Conservation (phyloP, 768 basidiomycete genomes). For the Termitomyces sp. region DNA sequence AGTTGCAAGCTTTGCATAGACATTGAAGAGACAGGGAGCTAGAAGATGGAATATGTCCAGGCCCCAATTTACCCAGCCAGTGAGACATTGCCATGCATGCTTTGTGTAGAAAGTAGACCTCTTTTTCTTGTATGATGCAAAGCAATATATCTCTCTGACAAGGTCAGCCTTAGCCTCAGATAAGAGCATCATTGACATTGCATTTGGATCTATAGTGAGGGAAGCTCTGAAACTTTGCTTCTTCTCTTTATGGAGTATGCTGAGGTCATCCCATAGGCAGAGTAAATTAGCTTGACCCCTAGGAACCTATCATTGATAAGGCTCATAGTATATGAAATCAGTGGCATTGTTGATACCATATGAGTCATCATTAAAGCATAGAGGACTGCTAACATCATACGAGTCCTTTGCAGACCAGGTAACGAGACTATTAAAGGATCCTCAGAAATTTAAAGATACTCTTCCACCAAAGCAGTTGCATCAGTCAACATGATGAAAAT, state of each 20-base stretch:
- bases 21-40: too few species aligned
- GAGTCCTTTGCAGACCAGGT: not conserved
- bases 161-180: too few species aligned
- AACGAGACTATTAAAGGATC: not conserved
- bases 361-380: not conserved
- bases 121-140: too few species aligned
- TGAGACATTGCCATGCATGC: too few species aligned
- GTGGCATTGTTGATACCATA: not conserved
- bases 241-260: not conserved
- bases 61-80: too few species aligned
- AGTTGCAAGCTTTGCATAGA: too few species aligned
- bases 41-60: too few species aligned
- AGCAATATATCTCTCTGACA: too few species aligned
- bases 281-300: not conserved
- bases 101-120: too few species aligned
- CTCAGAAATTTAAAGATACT: not conserved
- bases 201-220: not conserved
- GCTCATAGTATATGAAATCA: not conserved
- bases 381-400: not conserved
- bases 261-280: not conserved
- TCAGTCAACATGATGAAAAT: not conserved
- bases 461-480: not conserved
- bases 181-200: too few species aligned
- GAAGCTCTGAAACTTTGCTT: not conserved
- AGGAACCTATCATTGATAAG: not conserved